Evolutionary conservation across 768 basidiomycete genomes (phyloP).

Genomic region (Macrolepiota dolichaula): DNA sequence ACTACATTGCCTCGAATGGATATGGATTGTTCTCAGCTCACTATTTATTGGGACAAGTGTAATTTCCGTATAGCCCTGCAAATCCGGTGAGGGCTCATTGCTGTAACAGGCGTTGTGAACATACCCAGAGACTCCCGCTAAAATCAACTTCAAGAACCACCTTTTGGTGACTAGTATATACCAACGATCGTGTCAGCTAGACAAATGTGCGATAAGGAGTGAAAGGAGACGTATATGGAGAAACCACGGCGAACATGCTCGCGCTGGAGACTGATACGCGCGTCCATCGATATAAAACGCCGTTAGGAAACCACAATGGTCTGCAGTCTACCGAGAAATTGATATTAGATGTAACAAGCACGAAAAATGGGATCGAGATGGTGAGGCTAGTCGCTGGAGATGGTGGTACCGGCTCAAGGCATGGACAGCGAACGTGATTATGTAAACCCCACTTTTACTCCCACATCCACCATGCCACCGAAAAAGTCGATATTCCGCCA

Average conservation of each 20-base stretch:
- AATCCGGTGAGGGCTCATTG: conserved; percentile 18
- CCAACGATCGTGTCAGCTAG: conserved; percentile 37
- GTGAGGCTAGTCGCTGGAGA: conserved; percentile 21
- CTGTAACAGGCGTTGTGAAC: conserved; percentile 20
- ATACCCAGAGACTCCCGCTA: conserved; percentile 79
- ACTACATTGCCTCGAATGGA: conserved; percentile 90
- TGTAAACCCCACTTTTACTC: conserved; percentile 27
- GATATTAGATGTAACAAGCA: not conserved
- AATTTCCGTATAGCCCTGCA: conserved; percentile 90
- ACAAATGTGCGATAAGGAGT: conserved; percentile 18
- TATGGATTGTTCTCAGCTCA: conserved; percentile 78
- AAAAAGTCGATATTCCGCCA: conserved; percentile 83
- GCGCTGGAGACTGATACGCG: conserved; percentile 61
- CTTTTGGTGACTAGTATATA: conserved; percentile 92
- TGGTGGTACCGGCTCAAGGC: conserved; percentile 24
- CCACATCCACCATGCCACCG: conserved; percentile 52
- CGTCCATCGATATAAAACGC: conserved; percentile 40
- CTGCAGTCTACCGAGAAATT: not conserved
- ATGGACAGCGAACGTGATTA: conserved; percentile 29
- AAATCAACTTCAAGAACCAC: conserved; percentile 94
- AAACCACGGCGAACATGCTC: conserved; percentile 82
- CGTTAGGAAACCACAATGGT: conserved; percentile 17
- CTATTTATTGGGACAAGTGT: conserved; percentile 79
- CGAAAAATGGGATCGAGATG: conserved; percentile 17
- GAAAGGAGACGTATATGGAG: conserved; percentile 73